These are phyloP conservation scores for Pyrenula aspistea DNA, from an alignment of 495 filamentous ascomycete genomes.

Conservation along the genomic window DNA sequence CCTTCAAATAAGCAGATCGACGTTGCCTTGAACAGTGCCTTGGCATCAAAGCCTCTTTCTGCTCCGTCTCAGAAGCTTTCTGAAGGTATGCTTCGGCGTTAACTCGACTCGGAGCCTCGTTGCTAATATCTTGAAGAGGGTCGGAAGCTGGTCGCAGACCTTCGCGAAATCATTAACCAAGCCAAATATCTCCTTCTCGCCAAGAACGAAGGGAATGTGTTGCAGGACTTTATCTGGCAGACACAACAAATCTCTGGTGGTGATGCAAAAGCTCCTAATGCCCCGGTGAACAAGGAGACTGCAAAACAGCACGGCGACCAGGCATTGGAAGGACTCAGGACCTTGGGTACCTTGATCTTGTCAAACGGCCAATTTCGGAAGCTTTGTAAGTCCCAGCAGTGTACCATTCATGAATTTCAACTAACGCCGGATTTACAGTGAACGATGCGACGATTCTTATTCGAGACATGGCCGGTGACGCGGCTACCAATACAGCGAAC, in stretches of 20 bases:
- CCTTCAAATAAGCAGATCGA: slow-evolving; percentile 98
- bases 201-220: slow-evolving; percentile 88
- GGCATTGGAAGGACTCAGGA: slow-evolving; percentile 75
- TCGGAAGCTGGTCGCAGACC: slow-evolving; percentile 59
- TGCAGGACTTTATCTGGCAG: slow-evolving; percentile 96
- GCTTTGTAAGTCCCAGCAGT: slow-evolving; percentile 49
- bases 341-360: slow-evolving; percentile 77
- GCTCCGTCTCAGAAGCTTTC: slow-evolving; percentile 72
- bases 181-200: slow-evolving; percentile 79
- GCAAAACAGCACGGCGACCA: slow-evolving; percentile 72
- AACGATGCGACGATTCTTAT: slow-evolving; percentile 74
- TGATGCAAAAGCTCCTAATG: slow-evolving; percentile 42
- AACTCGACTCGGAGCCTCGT: no score
- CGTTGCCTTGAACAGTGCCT: slow-evolving; percentile 76
- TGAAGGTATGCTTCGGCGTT: slow-evolving; percentile 8
- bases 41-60: slow-evolving; percentile 51
- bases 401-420: not conserved
- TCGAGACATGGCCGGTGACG: slow-evolving; percentile 85
- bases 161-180: slow-evolving; percentile 73
- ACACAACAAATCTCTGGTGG: slow-evolving; percentile 59
- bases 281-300: slow-evolving; percentile 59
- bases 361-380: slow-evolving; percentile 97
- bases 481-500: slow-evolving; percentile 68
- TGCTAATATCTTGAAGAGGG: slow-evolving; percentile 41
- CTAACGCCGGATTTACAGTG: slow-evolving; percentile 34